Conservation (phyloP, 257 asterid genomes). For the Solanum lycopersicoides region DNA sequence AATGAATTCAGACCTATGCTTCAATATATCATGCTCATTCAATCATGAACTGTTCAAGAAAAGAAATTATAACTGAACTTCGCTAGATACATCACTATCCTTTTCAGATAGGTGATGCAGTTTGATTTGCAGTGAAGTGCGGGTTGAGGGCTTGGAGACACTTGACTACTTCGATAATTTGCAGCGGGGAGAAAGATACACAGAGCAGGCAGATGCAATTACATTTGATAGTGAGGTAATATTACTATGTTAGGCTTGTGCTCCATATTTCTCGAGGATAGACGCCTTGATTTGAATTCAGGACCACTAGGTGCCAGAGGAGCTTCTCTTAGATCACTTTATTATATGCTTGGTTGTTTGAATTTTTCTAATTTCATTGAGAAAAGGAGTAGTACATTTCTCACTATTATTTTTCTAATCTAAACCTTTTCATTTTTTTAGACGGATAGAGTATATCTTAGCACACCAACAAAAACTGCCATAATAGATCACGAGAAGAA, state of each 20-base stretch:
- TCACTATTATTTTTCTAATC: not conserved
- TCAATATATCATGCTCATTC: not conserved
- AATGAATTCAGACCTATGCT: not conserved
- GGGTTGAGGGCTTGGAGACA: conserved; percentile 91
- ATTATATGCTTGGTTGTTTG: not conserved
- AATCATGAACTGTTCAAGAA: not conserved
- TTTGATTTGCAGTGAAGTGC: conserved; percentile 74
- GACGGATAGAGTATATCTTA: conserved; percentile 73
- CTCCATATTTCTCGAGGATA: not conserved
- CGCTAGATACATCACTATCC: conserved; percentile 14
- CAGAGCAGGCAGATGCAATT: conserved; percentile 89
- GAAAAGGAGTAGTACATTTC: not conserved
- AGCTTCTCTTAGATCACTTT: not conserved
- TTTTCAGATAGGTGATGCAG: conserved; percentile 25
- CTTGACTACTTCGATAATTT: conserved; percentile 71
- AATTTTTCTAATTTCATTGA: not conserved
- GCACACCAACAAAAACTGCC: conserved; percentile 78
- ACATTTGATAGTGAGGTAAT: conserved; percentile 84
- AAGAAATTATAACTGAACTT: not conserved
- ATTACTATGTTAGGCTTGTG: not conserved
- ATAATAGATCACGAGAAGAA: conserved; percentile 84
- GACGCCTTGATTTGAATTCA: not conserved
- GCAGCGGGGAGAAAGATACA: conserved; percentile 49
- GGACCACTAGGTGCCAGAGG: not conserved
- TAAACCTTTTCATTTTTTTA: conserved; percentile 4